These are phyloP conservation scores for Castanea mollissima DNA, from an alignment of 306 rosid genomes.

Conservation along the genomic window DNA sequence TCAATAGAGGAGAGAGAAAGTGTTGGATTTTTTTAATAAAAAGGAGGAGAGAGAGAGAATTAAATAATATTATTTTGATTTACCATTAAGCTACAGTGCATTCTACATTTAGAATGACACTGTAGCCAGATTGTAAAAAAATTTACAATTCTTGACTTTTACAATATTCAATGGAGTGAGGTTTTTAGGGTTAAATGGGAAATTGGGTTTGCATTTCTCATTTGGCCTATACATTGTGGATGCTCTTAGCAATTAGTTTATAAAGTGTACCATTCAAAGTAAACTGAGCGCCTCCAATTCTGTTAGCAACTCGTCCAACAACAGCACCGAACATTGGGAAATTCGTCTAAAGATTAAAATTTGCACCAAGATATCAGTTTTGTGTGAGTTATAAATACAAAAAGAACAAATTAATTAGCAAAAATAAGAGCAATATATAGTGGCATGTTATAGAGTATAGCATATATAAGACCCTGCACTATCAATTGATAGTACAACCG, in stretches of 20 bases:
- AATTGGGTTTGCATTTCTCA: too few relatives aligned
- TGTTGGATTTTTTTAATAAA: too few relatives aligned
- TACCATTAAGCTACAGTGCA: too few relatives aligned
- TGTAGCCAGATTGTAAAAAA: too few relatives aligned
- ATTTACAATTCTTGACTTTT: too few relatives aligned
- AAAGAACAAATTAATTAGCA: background rate
- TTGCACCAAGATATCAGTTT: background rate
- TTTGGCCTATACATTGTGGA: too few relatives aligned
- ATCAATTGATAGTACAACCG: background rate
- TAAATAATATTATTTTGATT: too few relatives aligned
- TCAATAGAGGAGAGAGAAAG: too few relatives aligned
- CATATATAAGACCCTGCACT: background rate
- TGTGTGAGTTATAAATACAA: background rate
- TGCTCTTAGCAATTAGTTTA: conserved; percentile 63
- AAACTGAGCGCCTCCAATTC: conserved; percentile 82
- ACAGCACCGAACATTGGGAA: conserved; percentile 59
- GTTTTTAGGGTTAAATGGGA: too few relatives aligned
- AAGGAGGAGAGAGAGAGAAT: too few relatives aligned
- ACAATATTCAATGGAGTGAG: too few relatives aligned
- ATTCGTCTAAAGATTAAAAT: conserved; percentile 48
- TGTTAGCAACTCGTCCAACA: conserved; percentile 82
- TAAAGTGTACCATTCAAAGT: conserved; percentile 53
- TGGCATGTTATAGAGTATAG: background rate
- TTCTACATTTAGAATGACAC: too few relatives aligned
- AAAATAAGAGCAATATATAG: background rate